Conservation (phyloP, 805 yeast species). For the Candida montana region DNA sequence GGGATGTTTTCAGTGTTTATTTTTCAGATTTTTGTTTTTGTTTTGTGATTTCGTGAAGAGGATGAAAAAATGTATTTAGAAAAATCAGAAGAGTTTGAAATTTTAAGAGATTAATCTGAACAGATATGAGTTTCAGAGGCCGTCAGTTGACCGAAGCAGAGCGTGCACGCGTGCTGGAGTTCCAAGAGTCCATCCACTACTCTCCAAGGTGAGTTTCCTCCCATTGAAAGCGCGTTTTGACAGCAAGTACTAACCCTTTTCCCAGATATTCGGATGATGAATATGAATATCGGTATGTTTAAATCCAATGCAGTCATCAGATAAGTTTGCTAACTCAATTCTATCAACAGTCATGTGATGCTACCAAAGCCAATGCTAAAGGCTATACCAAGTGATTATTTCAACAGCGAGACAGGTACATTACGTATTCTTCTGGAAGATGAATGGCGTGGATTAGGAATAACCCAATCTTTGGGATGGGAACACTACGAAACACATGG, state of each 20-base stretch:
- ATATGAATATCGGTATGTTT: conserved; percentile 63
- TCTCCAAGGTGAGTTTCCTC: conserved; percentile 53
- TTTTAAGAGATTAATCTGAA: no score
- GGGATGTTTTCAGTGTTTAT: no score
- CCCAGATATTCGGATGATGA: conserved; percentile 81
- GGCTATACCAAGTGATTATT: conserved; percentile 89
- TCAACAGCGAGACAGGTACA: conserved; percentile 90
- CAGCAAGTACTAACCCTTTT: conserved; percentile 8
- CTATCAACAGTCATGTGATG: conserved; percentile 74
- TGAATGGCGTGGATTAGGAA: conserved; percentile 98
- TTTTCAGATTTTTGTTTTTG: conserved; percentile 1
- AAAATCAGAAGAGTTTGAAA: no score
- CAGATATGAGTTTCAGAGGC: conserved; percentile 36
- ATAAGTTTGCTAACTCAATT: neutral
- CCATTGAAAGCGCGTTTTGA: no score
- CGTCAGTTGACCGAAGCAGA: conserved; percentile 80
- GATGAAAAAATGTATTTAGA: no score
- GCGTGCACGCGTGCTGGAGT: conserved; percentile 80
- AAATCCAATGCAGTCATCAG: neutral
- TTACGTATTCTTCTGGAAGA: conserved; percentile 86
- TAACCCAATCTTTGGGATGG: conserved; percentile 97
- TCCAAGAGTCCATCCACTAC: conserved; percentile 90
- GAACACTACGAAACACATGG: conserved; percentile 92
- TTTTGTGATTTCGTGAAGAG: neutral
- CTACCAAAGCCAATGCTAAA: conserved; percentile 94